These are phyloP conservation scores for Boletus sp. DNA, from an alignment of 768 basidiomycete species.

Conservation along the genomic window DNA sequence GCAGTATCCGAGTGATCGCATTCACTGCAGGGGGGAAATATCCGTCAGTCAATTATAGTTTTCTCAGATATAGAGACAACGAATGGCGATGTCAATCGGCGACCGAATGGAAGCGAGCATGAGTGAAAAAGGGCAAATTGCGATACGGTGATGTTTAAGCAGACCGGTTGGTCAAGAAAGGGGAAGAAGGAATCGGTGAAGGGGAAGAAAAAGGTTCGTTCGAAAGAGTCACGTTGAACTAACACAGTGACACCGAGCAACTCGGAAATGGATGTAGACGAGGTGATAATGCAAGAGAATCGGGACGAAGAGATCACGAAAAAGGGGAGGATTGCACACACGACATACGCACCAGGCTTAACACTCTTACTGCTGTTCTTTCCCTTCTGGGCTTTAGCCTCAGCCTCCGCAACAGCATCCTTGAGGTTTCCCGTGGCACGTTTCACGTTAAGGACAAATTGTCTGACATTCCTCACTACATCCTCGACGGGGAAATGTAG, in stretches of 20 bases:
- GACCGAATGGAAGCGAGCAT: slow-evolving; percentile 4
- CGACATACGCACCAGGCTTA: slow-evolving; percentile 41
- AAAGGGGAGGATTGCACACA: neutral
- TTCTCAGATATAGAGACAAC: neutral
- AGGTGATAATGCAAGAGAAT: neutral
- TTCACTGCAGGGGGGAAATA: slow-evolving; percentile 45
- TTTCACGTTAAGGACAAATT: slow-evolving; percentile 73
- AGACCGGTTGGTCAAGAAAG: slow-evolving; percentile 1
- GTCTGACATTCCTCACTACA: slow-evolving; percentile 72
- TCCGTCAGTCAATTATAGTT: slow-evolving; percentile 11
- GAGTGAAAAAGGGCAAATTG: slow-evolving; percentile 2
- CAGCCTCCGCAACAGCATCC: slow-evolving; percentile 37
- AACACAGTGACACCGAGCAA: neutral
- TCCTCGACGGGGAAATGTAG: slow-evolving; percentile 72
- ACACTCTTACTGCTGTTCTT: slow-evolving; percentile 35
- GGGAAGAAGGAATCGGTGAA: neutral
- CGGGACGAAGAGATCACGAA: neutral
- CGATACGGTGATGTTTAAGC: neutral
- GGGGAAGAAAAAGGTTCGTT: neutral
- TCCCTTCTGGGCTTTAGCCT: slow-evolving; percentile 41
- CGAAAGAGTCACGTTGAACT: neutral
- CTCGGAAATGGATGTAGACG: neutral
- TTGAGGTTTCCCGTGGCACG: slow-evolving; percentile 68
- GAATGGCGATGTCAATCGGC: slow-evolving; percentile 9
- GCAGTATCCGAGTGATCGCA: slow-evolving; percentile 72